phyloP scores from a whole-genome alignment of 2,329 filamentous ascomycete species.

The Monilinia vaccinii-corymbosi region DNA sequence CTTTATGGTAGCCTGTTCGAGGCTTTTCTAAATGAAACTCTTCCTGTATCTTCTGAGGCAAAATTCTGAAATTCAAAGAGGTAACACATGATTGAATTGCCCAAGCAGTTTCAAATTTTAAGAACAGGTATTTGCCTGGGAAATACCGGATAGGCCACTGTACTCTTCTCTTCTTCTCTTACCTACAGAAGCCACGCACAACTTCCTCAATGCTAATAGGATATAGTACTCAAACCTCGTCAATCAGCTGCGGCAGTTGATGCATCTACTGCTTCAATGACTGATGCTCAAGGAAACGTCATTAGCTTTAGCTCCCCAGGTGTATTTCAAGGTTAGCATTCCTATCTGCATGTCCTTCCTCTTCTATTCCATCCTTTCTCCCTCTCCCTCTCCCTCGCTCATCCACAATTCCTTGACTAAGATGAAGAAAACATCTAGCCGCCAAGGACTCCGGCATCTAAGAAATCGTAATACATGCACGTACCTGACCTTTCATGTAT shows the following conservation, averaged over 20 bases:
- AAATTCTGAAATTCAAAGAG: too few relatives aligned
- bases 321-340: conserved; percentile 14
- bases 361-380: neutral
- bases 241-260: conserved; percentile 8
- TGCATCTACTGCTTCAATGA: conserved; percentile 22
- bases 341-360: neutral
- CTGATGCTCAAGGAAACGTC: conserved; percentile 19
- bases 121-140: too few relatives aligned
- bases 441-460: neutral
- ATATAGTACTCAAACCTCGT: neutral
- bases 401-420: neutral
- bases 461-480: neutral
- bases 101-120: too few relatives aligned
- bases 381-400: neutral
- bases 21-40: too few relatives aligned
- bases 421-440: neutral
- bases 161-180: neutral
- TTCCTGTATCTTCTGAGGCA: too few relatives aligned
- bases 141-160: too few relatives aligned
- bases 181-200: neutral
- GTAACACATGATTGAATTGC: too few relatives aligned
- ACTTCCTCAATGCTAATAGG: neutral
- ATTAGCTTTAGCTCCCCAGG: conserved; percentile 19
- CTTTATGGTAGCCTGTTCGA: neutral
- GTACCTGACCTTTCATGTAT: neutral